Evolutionary conservation across 768 basidiomycete species (phyloP), one percentile per base, ranked within the genome.

Genomic region (Rickenella mellea): DNA sequence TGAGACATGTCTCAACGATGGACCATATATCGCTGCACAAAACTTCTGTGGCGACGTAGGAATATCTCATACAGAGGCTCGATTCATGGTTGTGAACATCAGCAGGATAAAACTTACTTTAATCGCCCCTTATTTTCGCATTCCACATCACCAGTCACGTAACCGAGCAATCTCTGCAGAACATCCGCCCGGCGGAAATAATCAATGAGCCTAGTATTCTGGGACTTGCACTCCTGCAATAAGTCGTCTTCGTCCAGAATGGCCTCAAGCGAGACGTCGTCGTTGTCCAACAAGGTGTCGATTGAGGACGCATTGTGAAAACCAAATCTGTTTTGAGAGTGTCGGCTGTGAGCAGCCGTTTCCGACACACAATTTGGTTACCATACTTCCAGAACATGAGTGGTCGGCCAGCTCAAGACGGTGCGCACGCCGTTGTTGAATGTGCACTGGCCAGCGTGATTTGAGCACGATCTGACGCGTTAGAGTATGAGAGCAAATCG

Each of bases 21-120:
- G 84, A 86, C 83, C 91, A 96, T 63, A 94, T 83, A 53, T 94
- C 92, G 61, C 88, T 86, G 64, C 91, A 93, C 26, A 98, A 74
- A 19, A 97, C 90, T 60, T 98, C 94, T 21, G 93, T 91, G 12
- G 90, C 84, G 17, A 92, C 78, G 54, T 88, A 84, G 1, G 93
- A 90, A 61, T 90, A 97, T 62, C 93, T 96, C 47, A 40, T 24
- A 21, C 33, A 29, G 29, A 40, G 41, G 15, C 31, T 39, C 33
- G 24, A 22, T 11, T 10, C 7, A 2, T 2, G 12, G 31, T 29
- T 39, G 41, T 46, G 50, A 43, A 48, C 43, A 8, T 55, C 42
- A 50, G 40, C 40, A 19, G n/a, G 33, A 31, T 10, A 45, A 27
- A 24, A 70, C 85, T 63, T 62, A 90, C 88, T 88, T 89, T 74